Percentiles rank a stretch among this genome's conserved stretches.
phyloP scores from a whole-genome alignment of 352 stramenopile genomes.

The Phytophthora kernoviae region DNA sequence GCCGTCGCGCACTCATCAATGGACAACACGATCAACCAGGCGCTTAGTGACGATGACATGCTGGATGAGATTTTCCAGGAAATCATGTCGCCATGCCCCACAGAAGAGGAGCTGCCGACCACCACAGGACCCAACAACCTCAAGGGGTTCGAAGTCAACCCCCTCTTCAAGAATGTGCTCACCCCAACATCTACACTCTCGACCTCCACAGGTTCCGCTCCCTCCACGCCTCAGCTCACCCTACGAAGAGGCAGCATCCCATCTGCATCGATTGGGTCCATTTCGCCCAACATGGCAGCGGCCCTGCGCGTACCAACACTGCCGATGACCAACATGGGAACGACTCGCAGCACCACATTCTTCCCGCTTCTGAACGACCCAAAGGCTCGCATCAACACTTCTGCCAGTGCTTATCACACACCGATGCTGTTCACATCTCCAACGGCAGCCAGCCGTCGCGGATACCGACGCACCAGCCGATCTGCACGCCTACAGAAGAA shows the following conservation, averaged over 20 bases:
- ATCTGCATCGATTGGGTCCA: slow-evolving; percentile 30
- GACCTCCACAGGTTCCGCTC: slow-evolving; percentile 24
- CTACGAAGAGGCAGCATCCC: slow-evolving; percentile 27
- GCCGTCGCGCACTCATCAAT: slow-evolving; percentile 3
- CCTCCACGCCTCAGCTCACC: slow-evolving; percentile 36
- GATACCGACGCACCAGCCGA: slow-evolving; percentile 24
- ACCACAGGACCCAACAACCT: slow-evolving; percentile 5
- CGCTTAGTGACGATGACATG: slow-evolving; percentile 47
- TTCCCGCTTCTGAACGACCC: slow-evolving; percentile 29
- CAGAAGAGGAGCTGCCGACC: slow-evolving; percentile 16
- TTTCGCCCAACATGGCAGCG: slow-evolving; percentile 33
- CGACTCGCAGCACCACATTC: slow-evolving; percentile 20
- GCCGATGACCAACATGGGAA: slow-evolving; percentile 13
- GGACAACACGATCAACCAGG: slow-evolving; percentile 16
- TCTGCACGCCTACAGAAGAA: slow-evolving; percentile 45
- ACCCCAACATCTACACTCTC: slow-evolving; percentile 15
- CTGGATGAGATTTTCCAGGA: slow-evolving; percentile 53
- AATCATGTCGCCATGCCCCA: slow-evolving; percentile 29
- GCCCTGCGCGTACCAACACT: slow-evolving; percentile 27
- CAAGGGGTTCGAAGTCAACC: slow-evolving; percentile 1
- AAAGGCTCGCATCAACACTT: slow-evolving; percentile 26
- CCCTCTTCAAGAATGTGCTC: slow-evolving; percentile 22
- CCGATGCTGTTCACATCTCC: slow-evolving; percentile 37
- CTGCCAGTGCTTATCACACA: slow-evolving; percentile 11
- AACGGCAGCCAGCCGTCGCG: slow-evolving; percentile 19